Base-by-base conservation (phyloP, 2,329 filamentous ascomycete species). In the Epichloe glyceriae region DNA sequence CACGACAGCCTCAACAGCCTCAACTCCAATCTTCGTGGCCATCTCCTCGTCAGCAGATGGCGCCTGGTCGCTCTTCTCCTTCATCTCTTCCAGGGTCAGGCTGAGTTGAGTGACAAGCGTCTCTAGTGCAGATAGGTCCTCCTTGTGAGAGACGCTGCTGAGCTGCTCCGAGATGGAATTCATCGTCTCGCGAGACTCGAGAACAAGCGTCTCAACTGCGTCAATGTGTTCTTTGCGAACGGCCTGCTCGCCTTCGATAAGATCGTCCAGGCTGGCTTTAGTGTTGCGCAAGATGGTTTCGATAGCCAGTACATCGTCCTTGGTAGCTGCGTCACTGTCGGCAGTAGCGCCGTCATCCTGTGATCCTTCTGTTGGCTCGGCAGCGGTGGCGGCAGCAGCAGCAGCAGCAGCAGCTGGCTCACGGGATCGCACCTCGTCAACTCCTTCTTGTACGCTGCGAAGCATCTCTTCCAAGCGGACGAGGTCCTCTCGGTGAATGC, bases 241-340 rank as follows among this genome's bases (percentile, higher is more conserved):
- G 2, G 80, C 72, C 52, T 86, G 81, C 35, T 89, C 85, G 3
- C 81, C 77, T 47, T 90, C 79, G 47, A 95, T 78, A 19, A 80
- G 65, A 53, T 95, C 89, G 52, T 96, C 91, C 10, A 97, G 72
- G 45, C 86, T 86, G 5, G 84, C 82, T 64, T 96, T 96, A 34
- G 89, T 90, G 63, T 95, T 95, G 41, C 85, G 82, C 12, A 97
- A 75, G 46, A 97, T 82, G 0, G 86, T 94, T 66, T 96, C 91
- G 52, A 97, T 90, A 11, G 88, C 88, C 54, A 91, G 82, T 0
- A 90, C 87, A 58, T 97, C 90, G 57, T 95, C 88, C 62, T 87
- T 70, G 63, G 57, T 73, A 59, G 58, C 74, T 60, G 53, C 70
- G 51, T 74, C 69, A 5, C 59, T 58, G 14, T 52, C 56, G 11